These are phyloP conservation scores for Teunomyces gatunensis DNA, from an alignment of 805 yeast species.

Conservation along the genomic window DNA sequence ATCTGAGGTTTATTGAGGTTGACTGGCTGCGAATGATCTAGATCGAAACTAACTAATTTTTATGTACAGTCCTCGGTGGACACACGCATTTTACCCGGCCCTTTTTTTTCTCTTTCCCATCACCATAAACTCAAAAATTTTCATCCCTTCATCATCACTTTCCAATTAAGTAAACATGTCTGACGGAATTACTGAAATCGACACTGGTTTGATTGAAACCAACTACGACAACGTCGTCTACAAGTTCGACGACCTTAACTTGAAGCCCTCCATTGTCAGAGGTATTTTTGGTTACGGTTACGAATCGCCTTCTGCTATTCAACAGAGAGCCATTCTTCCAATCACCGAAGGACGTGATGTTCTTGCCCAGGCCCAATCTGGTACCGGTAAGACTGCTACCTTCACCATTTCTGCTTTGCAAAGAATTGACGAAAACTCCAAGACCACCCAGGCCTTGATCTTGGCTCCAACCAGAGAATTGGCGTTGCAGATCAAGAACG, in stretches of 20 bases:
- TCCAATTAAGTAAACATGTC: slow-evolving; percentile 36
- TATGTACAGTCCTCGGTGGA: not conserved
- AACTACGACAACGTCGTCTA: slow-evolving; percentile 89
- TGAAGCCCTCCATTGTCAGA: slow-evolving; percentile 71
- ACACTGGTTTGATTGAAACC: slow-evolving; percentile 81
- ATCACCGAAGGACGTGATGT: slow-evolving; percentile 93
- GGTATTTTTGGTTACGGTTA: slow-evolving; percentile 88
- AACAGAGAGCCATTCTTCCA: slow-evolving; percentile 94
- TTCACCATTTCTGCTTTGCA: slow-evolving; percentile 93
- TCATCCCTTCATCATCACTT: slow-evolving; percentile 5
- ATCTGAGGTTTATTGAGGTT: too few relatives aligned
- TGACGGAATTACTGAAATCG: slow-evolving; percentile 78
- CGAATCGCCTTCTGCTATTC: slow-evolving; percentile 96
- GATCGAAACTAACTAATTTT: too few relatives aligned
- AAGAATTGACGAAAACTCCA: slow-evolving; percentile 68
- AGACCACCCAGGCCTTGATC: slow-evolving; percentile 84
- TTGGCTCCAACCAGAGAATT: slow-evolving; percentile 95
- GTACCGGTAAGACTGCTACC: slow-evolving; percentile 99
- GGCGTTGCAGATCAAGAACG: slow-evolving; percentile 90
- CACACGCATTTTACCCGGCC: slow-evolving; percentile 9
- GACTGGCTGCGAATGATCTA: too few relatives aligned
- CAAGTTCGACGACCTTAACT: slow-evolving; percentile 71
- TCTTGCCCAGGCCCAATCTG: slow-evolving; percentile 98
- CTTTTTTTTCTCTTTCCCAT: slow-evolving; percentile 1
- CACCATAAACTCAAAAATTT: slow-evolving; percentile 15